Conservation (phyloP, 2,329 filamentous ascomycete genomes). For the Xylaria sp. region DNA sequence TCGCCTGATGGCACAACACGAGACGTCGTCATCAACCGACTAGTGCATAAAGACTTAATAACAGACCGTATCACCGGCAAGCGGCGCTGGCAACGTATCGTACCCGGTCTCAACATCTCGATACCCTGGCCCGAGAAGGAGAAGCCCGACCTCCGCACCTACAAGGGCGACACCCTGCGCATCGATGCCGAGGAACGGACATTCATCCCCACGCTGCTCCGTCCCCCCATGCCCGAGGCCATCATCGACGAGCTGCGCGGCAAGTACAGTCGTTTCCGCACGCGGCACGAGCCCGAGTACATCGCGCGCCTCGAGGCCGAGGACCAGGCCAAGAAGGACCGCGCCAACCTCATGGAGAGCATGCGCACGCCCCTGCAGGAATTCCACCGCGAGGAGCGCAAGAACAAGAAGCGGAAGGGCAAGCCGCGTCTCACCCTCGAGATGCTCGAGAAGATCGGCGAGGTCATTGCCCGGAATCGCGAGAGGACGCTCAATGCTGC, state of each 20-base stretch:
- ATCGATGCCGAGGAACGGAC: slow-evolving; percentile 69
- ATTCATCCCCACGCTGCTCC: slow-evolving; percentile 71
- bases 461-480: slow-evolving; percentile 54
- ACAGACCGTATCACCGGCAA: slow-evolving; percentile 46
- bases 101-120: slow-evolving; percentile 64
- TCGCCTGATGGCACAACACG: slow-evolving; percentile 56
- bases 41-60: slow-evolving; percentile 50
- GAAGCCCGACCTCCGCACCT: slow-evolving; percentile 46
- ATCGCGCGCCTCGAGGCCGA: slow-evolving; percentile 58
- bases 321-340: slow-evolving; percentile 44
- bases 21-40: slow-evolving; percentile 73
- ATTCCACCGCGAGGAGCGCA: slow-evolving; percentile 51
- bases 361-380: slow-evolving; percentile 53
- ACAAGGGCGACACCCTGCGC: slow-evolving; percentile 66
- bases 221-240: slow-evolving; percentile 69
- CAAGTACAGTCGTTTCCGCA: slow-evolving; percentile 76
- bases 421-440: slow-evolving; percentile 52
- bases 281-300: slow-evolving; percentile 71
- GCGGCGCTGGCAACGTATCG: slow-evolving; percentile 51
- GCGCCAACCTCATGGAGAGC: slow-evolving; percentile 35
- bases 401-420: slow-evolving; percentile 46
- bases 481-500: slow-evolving; percentile 36
- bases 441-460: slow-evolving; percentile 58
- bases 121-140: slow-evolving; percentile 70
- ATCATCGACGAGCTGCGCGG: slow-evolving; percentile 82